Conservation (phyloP, 106 monocot species). For the Dioscorea alata region DNA sequence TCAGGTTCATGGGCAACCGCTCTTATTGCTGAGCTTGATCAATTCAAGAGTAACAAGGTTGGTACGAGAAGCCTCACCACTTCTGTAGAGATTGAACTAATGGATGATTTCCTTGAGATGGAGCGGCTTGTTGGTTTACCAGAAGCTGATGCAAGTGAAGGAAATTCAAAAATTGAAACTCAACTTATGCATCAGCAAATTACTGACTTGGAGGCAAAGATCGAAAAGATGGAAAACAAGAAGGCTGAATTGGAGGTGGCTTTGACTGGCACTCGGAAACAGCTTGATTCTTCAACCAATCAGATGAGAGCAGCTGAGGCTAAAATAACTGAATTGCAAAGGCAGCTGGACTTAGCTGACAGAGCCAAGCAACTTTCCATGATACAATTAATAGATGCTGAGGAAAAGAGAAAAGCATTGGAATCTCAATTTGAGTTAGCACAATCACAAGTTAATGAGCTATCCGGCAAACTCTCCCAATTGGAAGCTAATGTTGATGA, state of each 20-base stretch:
- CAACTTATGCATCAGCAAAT: neutral
- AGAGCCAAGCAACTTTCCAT: slow-evolving; percentile 14
- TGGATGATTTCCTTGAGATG: slow-evolving; percentile 54
- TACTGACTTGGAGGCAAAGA: slow-evolving; percentile 18
- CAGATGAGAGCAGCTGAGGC: slow-evolving; percentile 11
- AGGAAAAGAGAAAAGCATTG: slow-evolving; percentile 12
- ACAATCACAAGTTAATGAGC: slow-evolving; percentile 6
- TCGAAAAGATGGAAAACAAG: slow-evolving; percentile 12
- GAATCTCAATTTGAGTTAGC: slow-evolving; percentile 25
- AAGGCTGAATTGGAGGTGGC: slow-evolving; percentile 24
- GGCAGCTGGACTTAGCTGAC: slow-evolving; percentile 12
- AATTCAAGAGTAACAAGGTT: slow-evolving; percentile 33
- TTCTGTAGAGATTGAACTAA: slow-evolving; percentile 25
- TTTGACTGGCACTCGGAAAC: slow-evolving; percentile 17
- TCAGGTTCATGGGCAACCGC: slow-evolving; percentile 33
- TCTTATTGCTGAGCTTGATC: slow-evolving; percentile 27
- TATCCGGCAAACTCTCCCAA: slow-evolving; percentile 4
- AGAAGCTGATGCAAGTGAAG: slow-evolving; percentile 6
- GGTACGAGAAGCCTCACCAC: slow-evolving; percentile 1
- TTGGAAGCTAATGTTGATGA: slow-evolving; percentile 15
- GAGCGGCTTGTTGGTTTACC: slow-evolving; percentile 30
- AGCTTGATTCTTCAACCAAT: slow-evolving; percentile 14
- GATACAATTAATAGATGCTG: slow-evolving; percentile 8
- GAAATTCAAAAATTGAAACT: slow-evolving; percentile 1
- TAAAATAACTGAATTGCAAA: slow-evolving; percentile 20